A percentile compares a stretch with the other conserved stretches of the same genome.
These are phyloP conservation scores for Claviceps humidiphila DNA, from an alignment of 2,329 filamentous ascomycete genomes.

Conservation along the genomic window DNA sequence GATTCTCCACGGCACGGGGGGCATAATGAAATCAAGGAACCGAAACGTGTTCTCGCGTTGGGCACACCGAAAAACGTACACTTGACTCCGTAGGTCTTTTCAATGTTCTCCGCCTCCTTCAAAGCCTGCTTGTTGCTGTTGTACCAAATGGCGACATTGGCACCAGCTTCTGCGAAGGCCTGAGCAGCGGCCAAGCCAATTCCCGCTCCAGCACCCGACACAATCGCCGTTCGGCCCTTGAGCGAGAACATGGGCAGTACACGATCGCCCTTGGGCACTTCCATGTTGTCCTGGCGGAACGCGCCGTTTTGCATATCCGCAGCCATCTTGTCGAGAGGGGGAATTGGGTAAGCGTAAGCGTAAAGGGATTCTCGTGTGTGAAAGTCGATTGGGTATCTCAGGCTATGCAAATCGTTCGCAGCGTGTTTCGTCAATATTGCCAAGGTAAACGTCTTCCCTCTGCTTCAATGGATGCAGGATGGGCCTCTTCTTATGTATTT, in stretches of 20 bases:
- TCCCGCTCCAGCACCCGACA: slow-evolving; percentile 53
- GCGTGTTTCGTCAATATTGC: too few species aligned
- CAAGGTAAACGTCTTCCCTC: too few species aligned
- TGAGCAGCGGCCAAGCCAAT: slow-evolving; percentile 54
- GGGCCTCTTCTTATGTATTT: too few species aligned
- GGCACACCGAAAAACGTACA: slow-evolving; percentile 29
- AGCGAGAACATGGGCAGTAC: slow-evolving; percentile 56
- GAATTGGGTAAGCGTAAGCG: too few species aligned
- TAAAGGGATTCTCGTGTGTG: too few species aligned
- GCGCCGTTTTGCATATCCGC: slow-evolving; percentile 31
- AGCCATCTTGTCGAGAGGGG: slow-evolving; percentile 15
- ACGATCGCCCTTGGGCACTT: slow-evolving; percentile 30
- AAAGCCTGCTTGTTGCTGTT: slow-evolving; percentile 54
- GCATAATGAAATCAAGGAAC: neutral
- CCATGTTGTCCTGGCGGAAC: slow-evolving; percentile 46
- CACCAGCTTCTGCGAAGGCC: slow-evolving; percentile 54
- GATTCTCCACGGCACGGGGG: neutral
- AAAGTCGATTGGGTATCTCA: too few species aligned
- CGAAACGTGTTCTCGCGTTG: neutral
- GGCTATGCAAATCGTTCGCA: too few species aligned
- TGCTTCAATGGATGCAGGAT: too few species aligned
- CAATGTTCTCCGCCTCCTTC: slow-evolving; percentile 48
- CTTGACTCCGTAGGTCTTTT: slow-evolving; percentile 52
- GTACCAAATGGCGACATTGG: slow-evolving; percentile 62
- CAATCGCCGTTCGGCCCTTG: slow-evolving; percentile 55